Conservation (phyloP, 2,329 filamentous ascomycete genomes). For the Fusarium sp. region DNA sequence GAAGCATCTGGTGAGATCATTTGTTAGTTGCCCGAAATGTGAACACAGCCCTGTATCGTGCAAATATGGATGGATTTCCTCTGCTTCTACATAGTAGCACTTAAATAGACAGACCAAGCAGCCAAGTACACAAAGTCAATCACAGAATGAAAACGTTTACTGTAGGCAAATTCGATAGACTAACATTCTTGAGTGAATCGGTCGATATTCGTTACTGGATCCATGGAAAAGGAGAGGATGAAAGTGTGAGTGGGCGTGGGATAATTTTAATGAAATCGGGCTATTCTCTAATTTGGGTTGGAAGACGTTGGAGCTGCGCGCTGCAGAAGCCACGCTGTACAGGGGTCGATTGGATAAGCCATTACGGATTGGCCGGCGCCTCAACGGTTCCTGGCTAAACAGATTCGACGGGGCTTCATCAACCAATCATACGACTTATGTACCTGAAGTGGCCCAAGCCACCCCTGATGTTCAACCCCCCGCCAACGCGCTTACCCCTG, state of each 20-base stretch:
- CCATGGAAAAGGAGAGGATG: conserved; percentile 23
- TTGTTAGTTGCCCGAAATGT: conserved; percentile 1
- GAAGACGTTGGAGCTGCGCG: conserved; percentile 26
- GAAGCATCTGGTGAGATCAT: not conserved
- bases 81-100: not conserved
- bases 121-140: not conserved
- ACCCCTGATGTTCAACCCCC: conserved; percentile 9
- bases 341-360: conserved; percentile 15
- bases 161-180: conserved; percentile 6
- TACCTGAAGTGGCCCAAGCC: conserved; percentile 43
- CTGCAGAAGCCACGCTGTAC: conserved; percentile 13
- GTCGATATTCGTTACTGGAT: not conserved
- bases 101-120: not conserved
- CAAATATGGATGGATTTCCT: not conserved
- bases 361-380: conserved; percentile 26
- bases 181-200: not conserved
- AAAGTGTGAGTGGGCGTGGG: conserved; percentile 9
- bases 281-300: conserved; percentile 7
- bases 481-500: conserved; percentile 20
- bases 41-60: conserved; percentile 6
- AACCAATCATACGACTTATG: conserved; percentile 39
- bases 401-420: conserved; percentile 15
- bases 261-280: conserved; percentile 36
- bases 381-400: conserved; percentile 46
- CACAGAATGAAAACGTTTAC: not conserved